Conservation (phyloP, 2,329 filamentous ascomycete genomes). For the Gaeumannomyces sp. region DNA sequence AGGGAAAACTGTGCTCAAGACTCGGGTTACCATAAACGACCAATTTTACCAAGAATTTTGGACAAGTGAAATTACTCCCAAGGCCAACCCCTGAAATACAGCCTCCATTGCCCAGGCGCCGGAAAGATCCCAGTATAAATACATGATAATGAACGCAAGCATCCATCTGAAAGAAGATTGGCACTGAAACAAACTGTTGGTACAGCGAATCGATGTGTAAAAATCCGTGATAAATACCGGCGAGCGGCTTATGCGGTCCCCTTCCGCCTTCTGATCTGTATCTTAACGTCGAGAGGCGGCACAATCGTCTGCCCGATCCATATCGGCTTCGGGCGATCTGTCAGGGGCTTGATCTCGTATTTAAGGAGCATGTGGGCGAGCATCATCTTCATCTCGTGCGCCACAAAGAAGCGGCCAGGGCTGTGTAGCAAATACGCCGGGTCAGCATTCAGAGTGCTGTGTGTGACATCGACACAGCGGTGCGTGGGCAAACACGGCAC, state of each 20-base stretch:
- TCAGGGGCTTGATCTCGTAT: conserved; percentile 43
- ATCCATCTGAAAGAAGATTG: not conserved
- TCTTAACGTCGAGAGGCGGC: conserved; percentile 25
- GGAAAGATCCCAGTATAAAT: not conserved
- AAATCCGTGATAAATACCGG: too few species aligned
- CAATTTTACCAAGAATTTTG: not conserved
- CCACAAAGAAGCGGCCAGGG: conserved; percentile 50
- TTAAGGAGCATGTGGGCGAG: conserved; percentile 43
- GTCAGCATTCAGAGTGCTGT: conserved; percentile 8
- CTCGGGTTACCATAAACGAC: too few species aligned
- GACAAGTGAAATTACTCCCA: not conserved
- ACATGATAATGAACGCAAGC: not conserved
- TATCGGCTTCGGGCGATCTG: conserved; percentile 31
- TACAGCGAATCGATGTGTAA: not conserved
- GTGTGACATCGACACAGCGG: not conserved
- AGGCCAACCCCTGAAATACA: not conserved
- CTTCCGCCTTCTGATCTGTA: conserved; percentile 25
- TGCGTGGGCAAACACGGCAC: not conserved
- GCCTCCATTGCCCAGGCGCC: not conserved
- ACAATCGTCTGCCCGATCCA: conserved; percentile 40
- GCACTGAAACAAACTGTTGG: not conserved
- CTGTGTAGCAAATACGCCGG: conserved; percentile 19
- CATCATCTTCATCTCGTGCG: conserved; percentile 50
- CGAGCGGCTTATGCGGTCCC: conserved; percentile 7
- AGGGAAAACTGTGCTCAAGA: too few species aligned